Evolutionary conservation across 176 grass and related monocot species (phyloP).

Genomic region (Raddia distichophylla): DNA sequence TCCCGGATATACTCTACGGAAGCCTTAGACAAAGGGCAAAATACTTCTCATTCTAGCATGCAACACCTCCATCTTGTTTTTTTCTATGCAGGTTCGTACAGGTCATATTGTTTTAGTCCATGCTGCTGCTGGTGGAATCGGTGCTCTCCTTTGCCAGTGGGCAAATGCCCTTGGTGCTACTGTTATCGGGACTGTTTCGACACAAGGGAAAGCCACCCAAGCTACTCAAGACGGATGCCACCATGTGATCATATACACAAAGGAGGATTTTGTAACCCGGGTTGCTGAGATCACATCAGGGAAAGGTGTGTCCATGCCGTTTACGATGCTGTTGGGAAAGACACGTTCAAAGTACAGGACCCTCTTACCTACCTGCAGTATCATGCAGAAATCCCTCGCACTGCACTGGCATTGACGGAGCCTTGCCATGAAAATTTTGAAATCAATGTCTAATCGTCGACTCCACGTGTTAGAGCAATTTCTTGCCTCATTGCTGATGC

Average conservation of each 20-base stretch:
- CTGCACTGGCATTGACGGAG: too few species aligned
- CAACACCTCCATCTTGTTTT: not conserved
- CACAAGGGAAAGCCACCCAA: conserved; percentile 77
- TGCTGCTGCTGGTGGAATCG: conserved; percentile 85
- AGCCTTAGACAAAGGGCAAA: not conserved
- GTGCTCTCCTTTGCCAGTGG: conserved; percentile 93
- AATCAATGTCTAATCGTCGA: not conserved
- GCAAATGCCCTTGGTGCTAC: conserved; percentile 84
- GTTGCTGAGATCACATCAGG: conserved; percentile 80
- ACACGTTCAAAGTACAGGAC: conserved; percentile 68
- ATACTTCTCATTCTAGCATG: not conserved
- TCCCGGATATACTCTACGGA: not conserved
- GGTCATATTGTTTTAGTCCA: conserved; percentile 80
- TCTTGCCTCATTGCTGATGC: not conserved
- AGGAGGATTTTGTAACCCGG: conserved; percentile 74
- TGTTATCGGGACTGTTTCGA: conserved; percentile 91
- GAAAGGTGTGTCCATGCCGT: conserved; percentile 81
- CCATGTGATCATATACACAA: conserved; percentile 77
- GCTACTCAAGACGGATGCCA: conserved; percentile 77
- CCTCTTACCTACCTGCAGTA: too few species aligned
- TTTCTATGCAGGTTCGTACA: conserved; percentile 54
- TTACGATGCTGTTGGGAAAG: conserved; percentile 95
- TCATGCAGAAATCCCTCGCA: too few species aligned
- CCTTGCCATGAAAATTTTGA: too few species aligned
- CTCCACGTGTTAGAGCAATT: not conserved